A percentile compares a stretch with the other conserved stretches of the same genome.
phyloP scores from a whole-genome alignment of 306 rosid species.

The Dalbergia oliveri region DNA sequence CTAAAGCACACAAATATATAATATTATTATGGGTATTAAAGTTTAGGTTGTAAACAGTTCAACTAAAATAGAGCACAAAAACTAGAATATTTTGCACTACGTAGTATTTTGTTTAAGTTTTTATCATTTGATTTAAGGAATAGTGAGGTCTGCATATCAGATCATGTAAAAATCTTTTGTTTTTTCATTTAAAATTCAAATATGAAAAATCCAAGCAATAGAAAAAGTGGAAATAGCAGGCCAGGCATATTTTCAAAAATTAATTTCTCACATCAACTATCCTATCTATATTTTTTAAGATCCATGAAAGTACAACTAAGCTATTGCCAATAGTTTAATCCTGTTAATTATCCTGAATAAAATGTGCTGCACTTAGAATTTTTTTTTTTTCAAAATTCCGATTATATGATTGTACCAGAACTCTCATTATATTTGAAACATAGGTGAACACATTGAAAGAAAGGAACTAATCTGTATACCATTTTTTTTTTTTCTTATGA shows the following conservation, averaged over 20 bases:
- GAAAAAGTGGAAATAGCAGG: background rate
- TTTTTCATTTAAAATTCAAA: background rate
- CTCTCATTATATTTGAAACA: constrained; percentile 22
- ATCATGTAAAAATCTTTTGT: background rate
- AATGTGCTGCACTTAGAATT: background rate
- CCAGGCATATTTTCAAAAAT: background rate
- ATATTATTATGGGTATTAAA: background rate
- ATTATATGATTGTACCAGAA: constrained; percentile 9
- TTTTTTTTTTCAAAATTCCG: background rate
- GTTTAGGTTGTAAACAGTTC: background rate
- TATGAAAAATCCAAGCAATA: background rate
- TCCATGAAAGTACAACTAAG: background rate
- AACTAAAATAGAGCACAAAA: background rate
- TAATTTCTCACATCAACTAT: too few species aligned
- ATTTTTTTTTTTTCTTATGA: constrained; percentile 36
- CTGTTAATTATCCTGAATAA: background rate
- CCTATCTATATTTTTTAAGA: too few species aligned
- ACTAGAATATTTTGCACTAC: background rate
- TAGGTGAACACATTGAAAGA: constrained; percentile 30
- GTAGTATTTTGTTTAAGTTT: background rate
- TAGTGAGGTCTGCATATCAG: background rate
- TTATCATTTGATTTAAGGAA: background rate
- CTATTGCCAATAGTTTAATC: background rate
- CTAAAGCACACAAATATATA: too few species aligned
- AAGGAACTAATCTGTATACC: constrained; percentile 65